A percentile compares a stretch with the other conserved stretches of the same genome.
phyloP scores from a whole-genome alignment of 371 early-diverging fungal species.

The Zopfochytrium polystomum region DNA sequence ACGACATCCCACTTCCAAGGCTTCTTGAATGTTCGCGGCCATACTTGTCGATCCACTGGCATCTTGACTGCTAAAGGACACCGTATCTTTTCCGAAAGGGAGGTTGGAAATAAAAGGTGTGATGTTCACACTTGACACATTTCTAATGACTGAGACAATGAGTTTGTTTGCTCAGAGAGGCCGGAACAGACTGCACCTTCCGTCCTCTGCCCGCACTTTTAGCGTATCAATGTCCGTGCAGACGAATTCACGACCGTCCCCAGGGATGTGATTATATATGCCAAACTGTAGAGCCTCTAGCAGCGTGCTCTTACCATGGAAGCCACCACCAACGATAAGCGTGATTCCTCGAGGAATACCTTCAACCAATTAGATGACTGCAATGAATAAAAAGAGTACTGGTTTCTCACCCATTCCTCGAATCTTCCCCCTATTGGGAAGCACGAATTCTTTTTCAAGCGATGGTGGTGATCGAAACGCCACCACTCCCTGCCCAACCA shows the following conservation, averaged over 20 bases:
- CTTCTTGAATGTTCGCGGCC: constrained; percentile 58
- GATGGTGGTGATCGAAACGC: constrained; percentile 34
- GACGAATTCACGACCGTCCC: constrained; percentile 57
- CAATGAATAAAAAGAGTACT: too few relatives aligned
- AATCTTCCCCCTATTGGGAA: constrained; percentile 43
- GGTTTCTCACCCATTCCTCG: constrained; percentile 55
- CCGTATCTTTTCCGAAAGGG: constrained; percentile 43
- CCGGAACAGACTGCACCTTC: constrained; percentile 24
- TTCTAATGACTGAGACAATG: too few relatives aligned
- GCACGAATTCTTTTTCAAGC: constrained; percentile 29
- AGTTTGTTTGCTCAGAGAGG: too few relatives aligned
- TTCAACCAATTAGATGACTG: too few relatives aligned
- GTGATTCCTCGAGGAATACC: too few relatives aligned
- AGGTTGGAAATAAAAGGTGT: constrained; percentile 52
- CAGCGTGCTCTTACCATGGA: constrained; percentile 57
- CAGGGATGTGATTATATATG: constrained; percentile 52
- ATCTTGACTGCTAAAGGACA: constrained; percentile 40
- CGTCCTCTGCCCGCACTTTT: constrained; percentile 53
- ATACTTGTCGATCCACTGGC: constrained; percentile 59
- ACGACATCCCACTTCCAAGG: constrained; percentile 41
- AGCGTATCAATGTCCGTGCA: constrained; percentile 31
- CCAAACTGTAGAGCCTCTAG: constrained; percentile 50
- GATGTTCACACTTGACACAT: constrained; percentile 46
- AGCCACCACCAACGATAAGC: constrained; percentile 58
- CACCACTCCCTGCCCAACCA: constrained; percentile 23